phyloP scores from a whole-genome alignment of 2,329 filamentous ascomycete genomes.

The Torrubiella hemipterigena region DNA sequence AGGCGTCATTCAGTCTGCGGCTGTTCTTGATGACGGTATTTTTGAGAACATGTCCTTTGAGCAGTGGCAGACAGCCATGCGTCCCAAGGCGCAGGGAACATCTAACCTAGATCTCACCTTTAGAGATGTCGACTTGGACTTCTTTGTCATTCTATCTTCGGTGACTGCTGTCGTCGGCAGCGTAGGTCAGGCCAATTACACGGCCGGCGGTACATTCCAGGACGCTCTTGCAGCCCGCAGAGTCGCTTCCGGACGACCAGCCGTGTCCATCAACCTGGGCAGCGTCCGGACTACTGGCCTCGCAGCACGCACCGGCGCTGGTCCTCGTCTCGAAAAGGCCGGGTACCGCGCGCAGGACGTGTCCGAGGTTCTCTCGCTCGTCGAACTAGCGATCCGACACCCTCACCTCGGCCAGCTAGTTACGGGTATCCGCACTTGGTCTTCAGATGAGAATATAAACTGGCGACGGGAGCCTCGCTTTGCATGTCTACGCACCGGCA shows the following conservation, averaged over 20 bases:
- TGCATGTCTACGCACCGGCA: too few species aligned
- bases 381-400: background rate
- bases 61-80: slow-evolving; percentile 11
- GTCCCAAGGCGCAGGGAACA: slow-evolving; percentile 20
- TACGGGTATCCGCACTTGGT: background rate
- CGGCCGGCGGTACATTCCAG: slow-evolving; percentile 19
- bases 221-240: slow-evolving; percentile 11
- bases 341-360: background rate
- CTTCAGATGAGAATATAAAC: background rate
- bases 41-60: slow-evolving; percentile 15
- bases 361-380: background rate
- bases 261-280: background rate
- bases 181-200: slow-evolving; percentile 26
- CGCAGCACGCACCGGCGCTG: slow-evolving; percentile 6
- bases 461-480: background rate
- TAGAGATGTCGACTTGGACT: slow-evolving; percentile 17
- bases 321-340: background rate
- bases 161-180: slow-evolving; percentile 20
- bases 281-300: slow-evolving; percentile 8
- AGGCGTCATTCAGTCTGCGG: slow-evolving; percentile 11
- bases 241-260: background rate
- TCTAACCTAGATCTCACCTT: slow-evolving; percentile 14
- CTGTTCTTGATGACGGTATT: slow-evolving; percentile 14
- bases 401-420: background rate
- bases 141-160: slow-evolving; percentile 26